Base-by-base conservation (phyloP, 768 basidiomycete species). In the Tricholoma saponaceum region DNA sequence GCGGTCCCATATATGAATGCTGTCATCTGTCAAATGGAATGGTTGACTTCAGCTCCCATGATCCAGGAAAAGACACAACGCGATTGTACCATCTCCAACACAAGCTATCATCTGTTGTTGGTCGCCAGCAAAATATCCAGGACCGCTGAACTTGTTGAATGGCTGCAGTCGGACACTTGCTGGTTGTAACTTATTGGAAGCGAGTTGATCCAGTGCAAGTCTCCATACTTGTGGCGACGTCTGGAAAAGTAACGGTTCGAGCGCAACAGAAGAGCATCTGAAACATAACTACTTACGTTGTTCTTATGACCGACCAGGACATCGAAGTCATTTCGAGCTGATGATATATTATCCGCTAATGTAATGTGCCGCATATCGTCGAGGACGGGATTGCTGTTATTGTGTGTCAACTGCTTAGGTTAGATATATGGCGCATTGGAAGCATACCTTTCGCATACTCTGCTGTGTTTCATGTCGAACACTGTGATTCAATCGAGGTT, bases 301-400 rank as follows among this genome's bases (percentile, higher is more conserved):
- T 28, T 51, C 28, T 28, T 49, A 30, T 57, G 50, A 32, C 56
- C 56, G 18, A 57, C 33, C 18, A 57, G 18, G 16, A 57, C 50
- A 28, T 57, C 50, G 39, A 51, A 41, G 22, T 16, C 26, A 26
- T 41, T 5, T 35, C 23, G 55, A 3, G 2, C 22, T 7, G n/a
- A 46, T 37, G 47, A 51, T 25, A 39, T 5, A 7, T 13, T 23
- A 7, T n/a, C 25, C 6, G 50, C 47, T 18, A 51, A 16, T 22
- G 32, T 39, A 8, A 57, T 57, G 14, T 57, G 39, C n/a, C n/a
- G 56, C 16, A 51, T 50, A 52, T 57, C 56, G 8, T 57, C 56
- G 12, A 57, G 37, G 14, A 44, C 30, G 20, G 56, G 56, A 7
- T 43, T 23, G 20, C 56, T 56, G 32, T 25, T n/a, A 35, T 32